A percentile compares a stretch with the other conserved stretches of the same genome.
phyloP scores from a whole-genome alignment of 2,329 filamentous ascomycete species.

The Phialemoniopsis sp. region DNA sequence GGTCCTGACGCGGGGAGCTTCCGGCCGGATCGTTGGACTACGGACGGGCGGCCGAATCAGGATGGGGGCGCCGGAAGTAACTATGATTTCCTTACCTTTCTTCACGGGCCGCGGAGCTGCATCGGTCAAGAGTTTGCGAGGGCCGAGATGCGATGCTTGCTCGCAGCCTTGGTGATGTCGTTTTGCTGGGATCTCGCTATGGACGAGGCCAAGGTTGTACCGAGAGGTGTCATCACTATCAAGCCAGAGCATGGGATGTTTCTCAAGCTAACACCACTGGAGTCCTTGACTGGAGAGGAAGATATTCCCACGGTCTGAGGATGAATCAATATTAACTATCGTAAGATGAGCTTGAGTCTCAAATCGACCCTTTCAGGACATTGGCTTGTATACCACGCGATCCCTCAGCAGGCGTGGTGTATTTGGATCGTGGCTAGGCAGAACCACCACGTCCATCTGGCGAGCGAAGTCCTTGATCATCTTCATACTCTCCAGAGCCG shows the following conservation, averaged over 20 bases:
- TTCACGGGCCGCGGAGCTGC: slow-evolving; percentile 67
- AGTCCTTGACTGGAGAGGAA: no score
- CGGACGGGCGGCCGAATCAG: slow-evolving; percentile 39
- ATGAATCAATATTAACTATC: no score
- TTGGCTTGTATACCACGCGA: not conserved
- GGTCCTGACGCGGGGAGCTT: slow-evolving; percentile 63
- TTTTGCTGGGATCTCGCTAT: slow-evolving; percentile 57
- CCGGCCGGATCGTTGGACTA: slow-evolving; percentile 66
- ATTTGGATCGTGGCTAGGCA: slow-evolving; percentile 18
- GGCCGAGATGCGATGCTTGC: slow-evolving; percentile 68
- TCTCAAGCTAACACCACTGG: slow-evolving; percentile 36
- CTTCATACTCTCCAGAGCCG: slow-evolving; percentile 20
- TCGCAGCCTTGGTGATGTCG: slow-evolving; percentile 62
- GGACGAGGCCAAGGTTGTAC: slow-evolving; percentile 53
- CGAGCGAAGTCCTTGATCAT: slow-evolving; percentile 24
- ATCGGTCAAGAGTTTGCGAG: slow-evolving; percentile 70
- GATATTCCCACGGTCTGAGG: no score
- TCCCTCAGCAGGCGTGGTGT: not conserved
- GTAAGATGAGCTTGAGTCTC: no score
- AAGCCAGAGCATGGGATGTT: slow-evolving; percentile 63
- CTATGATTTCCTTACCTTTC: slow-evolving; percentile 64
- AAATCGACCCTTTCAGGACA: no score
- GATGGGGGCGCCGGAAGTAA: slow-evolving; percentile 65
- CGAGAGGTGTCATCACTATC: slow-evolving; percentile 61
- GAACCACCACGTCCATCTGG: slow-evolving; percentile 15